These are phyloP conservation scores for Podila epicladia DNA, from an alignment of 192 early-diverging fungal genomes.

Conservation along the genomic window DNA sequence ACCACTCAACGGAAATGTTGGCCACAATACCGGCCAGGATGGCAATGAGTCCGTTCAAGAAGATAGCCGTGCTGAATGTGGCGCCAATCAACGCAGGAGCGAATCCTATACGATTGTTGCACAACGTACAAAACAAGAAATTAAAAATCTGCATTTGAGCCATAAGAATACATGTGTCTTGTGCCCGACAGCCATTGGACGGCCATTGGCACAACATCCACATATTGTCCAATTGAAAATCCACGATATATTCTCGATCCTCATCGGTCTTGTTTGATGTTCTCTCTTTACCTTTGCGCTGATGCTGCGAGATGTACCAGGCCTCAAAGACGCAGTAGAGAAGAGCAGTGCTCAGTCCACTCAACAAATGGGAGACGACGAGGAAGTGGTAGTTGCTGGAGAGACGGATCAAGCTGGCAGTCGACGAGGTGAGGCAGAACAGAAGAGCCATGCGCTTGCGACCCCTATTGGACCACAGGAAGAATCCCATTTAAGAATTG, in stretches of 20 bases:
- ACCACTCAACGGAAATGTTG: slow-evolving; percentile 64
- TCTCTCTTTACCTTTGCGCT: slow-evolving; percentile 41
- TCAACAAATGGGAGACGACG: slow-evolving; percentile 57
- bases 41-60: slow-evolving; percentile 76
- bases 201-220: too few relatives aligned
- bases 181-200: too few relatives aligned
- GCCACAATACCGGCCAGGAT: slow-evolving; percentile 73
- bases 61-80: slow-evolving; percentile 73
- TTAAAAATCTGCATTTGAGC: too few relatives aligned
- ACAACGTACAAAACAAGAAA: too few relatives aligned
- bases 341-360: slow-evolving; percentile 59
- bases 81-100: slow-evolving; percentile 58
- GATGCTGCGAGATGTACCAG: slow-evolving; percentile 69
- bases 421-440: slow-evolving; percentile 58
- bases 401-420: slow-evolving; percentile 52
- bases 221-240: background rate
- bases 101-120: slow-evolving; percentile 53
- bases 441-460: slow-evolving; percentile 57
- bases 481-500: background rate
- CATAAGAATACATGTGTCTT: too few relatives aligned
- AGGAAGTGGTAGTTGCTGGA: slow-evolving; percentile 50
- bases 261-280: background rate
- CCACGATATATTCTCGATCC: background rate
- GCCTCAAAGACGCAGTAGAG: slow-evolving; percentile 71
- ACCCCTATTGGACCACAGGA: slow-evolving; percentile 49